Conservation (phyloP, 495 filamentous ascomycete genomes). For the Terfezia boudieri region DNA sequence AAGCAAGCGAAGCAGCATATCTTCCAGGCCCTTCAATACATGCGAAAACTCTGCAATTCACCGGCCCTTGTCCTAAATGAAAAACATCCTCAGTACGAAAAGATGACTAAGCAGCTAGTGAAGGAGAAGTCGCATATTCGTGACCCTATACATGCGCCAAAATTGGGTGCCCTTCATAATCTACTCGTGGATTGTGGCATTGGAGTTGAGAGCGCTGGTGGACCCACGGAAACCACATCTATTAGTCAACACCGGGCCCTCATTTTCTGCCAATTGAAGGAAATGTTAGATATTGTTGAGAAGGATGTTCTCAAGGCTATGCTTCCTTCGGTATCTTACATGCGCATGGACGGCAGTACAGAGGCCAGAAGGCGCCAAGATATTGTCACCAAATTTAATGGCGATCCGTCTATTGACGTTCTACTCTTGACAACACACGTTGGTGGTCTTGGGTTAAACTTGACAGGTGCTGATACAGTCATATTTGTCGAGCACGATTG, state of each 20-base stretch:
- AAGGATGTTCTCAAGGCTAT: conserved; percentile 67
- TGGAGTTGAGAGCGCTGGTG: conserved; percentile 38
- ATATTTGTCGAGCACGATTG: conserved; percentile 99
- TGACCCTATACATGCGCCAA: conserved; percentile 75
- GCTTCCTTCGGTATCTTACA: conserved; percentile 66
- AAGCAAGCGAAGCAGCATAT: conserved; percentile 93
- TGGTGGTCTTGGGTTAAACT: conserved; percentile 80
- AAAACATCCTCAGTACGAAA: conserved; percentile 71
- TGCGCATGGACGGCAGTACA: conserved; percentile 77
- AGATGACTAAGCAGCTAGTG: conserved; percentile 50
- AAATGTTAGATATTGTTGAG: conserved; percentile 97
- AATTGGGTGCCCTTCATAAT: conserved; percentile 71
- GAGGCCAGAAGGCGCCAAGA: conserved; percentile 79
- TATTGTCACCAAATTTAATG: conserved; percentile 97
- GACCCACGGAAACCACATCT: conserved; percentile 47
- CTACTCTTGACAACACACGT: conserved; percentile 84
- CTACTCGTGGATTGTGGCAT: conserved; percentile 90
- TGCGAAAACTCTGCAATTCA: conserved; percentile 97
- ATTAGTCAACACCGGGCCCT: conserved; percentile 89
- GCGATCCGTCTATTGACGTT: conserved; percentile 84
- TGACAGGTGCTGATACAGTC: conserved; percentile 93
- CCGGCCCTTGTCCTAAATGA: conserved; percentile 88
- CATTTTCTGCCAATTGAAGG: conserved; percentile 98
- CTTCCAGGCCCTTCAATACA: conserved; percentile 96
- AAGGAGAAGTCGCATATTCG: conserved; percentile 52